Evolutionary conservation across 1,284 basidiomycete species (phyloP), one percentile per base, ranked within the genome.

Genomic region (Malassezia arunalokei): DNA sequence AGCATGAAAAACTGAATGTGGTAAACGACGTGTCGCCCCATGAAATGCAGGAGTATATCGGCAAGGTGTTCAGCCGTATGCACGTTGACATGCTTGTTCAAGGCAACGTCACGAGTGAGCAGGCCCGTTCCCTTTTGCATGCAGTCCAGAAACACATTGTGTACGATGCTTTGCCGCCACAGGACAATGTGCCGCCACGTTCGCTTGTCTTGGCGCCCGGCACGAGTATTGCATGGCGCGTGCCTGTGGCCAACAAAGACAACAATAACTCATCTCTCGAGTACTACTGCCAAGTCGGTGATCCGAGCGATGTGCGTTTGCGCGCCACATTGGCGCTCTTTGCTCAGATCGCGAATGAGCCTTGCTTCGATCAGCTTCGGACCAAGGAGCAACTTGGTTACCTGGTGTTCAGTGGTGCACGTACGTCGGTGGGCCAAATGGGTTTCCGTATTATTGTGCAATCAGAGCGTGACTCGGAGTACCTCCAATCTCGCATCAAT

Each of bases 381-480:
- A 96, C 92, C 2, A 84, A 90, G 73, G 89, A 98, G 73, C 94
- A 98, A 74, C 79, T 99, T 0, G 94, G 94, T 9, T 98, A 99
- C 72, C 63, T 73, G 1, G 71, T 73, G 9, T 71, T 71, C 43
- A 62, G 62, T 39, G 57, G 62, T 8, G 56, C 60, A 14, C 60
- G 67, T 30, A 57, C 57, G 44, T 47, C 54, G 20, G 47, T 62
- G 3, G 83, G 82, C 33, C 79, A 83, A 51, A 80, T 81, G 61
- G 91, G 89, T 8, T 76, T 94, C 62, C 81, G 87, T n/a, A 80
- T 98, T 48, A 77, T 91, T 7, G 81, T 98, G 29, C 94, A 99
- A 76, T 88, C 85, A 62, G 91, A 96, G 76, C 83, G 83, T 49
- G 78, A 79, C 27, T 82, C 91, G 5, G 78, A 77, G n/a, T 90